Evolutionary conservation across 2,329 filamentous ascomycete species (phyloP).

Genomic region (Epichloe gansuensis): DNA sequence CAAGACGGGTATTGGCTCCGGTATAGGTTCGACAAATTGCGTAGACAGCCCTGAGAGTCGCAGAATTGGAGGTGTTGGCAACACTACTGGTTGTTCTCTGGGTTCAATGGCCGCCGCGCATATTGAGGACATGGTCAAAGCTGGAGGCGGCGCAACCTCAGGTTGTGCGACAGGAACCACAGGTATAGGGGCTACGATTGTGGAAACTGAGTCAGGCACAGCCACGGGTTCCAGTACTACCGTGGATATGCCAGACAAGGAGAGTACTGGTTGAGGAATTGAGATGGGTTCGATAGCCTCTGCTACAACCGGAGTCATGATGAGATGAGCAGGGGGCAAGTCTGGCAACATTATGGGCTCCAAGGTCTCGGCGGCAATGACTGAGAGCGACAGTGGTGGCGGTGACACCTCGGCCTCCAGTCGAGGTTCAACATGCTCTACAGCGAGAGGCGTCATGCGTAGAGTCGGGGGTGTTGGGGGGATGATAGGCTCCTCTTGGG

Average conservation of each 20-base stretch:
- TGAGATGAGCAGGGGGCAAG: slow-evolving; percentile 11
- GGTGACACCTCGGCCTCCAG: slow-evolving; percentile 11
- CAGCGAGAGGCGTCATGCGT: slow-evolving; percentile 14
- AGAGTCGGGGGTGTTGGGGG: slow-evolving; percentile 19
- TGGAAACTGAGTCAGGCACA: slow-evolving; percentile 11
- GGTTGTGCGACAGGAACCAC: neutral
- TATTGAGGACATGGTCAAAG: slow-evolving; percentile 19
- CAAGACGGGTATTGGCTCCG: slow-evolving; percentile 13
- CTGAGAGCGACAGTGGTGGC: slow-evolving; percentile 19
- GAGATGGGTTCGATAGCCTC: slow-evolving; percentile 17
- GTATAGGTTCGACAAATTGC: slow-evolving; percentile 25
- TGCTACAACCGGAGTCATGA: slow-evolving; percentile 17
- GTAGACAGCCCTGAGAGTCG: slow-evolving; percentile 22
- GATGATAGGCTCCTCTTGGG: slow-evolving; percentile 23
- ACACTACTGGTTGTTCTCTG: slow-evolving; percentile 16
- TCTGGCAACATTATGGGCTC: slow-evolving; percentile 18
- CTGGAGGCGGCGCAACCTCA: slow-evolving; percentile 5
- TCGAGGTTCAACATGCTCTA: slow-evolving; percentile 19
- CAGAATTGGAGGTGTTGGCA: slow-evolving; percentile 13
- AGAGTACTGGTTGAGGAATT: slow-evolving; percentile 6
- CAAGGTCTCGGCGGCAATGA: slow-evolving; percentile 20
- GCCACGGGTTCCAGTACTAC: slow-evolving; percentile 16
- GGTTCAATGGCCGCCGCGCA: slow-evolving; percentile 22
- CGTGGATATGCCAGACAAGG: slow-evolving; percentile 14
- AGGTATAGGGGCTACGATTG: neutral